Percentiles rank a stretch among this genome's conserved stretches.
These are phyloP conservation scores for Saccharomycopsis capsularis DNA, from an alignment of 805 yeast genomes.

Conservation along the genomic window DNA sequence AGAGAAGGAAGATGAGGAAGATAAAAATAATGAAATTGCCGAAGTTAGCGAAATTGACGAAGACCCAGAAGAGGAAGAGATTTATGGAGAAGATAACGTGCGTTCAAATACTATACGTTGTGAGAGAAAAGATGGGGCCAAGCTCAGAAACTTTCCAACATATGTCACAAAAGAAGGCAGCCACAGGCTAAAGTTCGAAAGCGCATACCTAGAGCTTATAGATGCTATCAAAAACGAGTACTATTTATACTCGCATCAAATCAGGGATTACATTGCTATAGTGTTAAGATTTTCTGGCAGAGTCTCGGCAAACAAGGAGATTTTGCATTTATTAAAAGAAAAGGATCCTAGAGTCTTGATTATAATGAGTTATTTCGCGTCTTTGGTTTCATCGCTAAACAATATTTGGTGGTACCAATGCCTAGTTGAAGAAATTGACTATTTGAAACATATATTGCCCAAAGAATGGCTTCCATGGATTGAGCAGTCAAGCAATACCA, in stretches of 20 bases:
- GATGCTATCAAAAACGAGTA: slow-evolving; percentile 1
- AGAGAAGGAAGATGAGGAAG: neutral
- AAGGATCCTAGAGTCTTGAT: slow-evolving; percentile 13
- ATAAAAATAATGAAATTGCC: too few relatives aligned
- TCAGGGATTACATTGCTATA: neutral
- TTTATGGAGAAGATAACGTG: neutral
- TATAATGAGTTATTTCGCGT: slow-evolving; percentile 4
- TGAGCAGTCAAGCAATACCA: neutral
- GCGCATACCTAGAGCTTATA: slow-evolving; percentile 4
- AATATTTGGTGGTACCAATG: slow-evolving; percentile 11
- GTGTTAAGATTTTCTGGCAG: slow-evolving; percentile 1
- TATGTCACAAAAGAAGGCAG: neutral
- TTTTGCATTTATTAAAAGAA: slow-evolving; percentile 7
- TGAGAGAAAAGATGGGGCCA: neutral
- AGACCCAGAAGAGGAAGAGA: slow-evolving; percentile 4
- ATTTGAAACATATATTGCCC: slow-evolving; percentile 1
- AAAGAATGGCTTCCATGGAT: slow-evolving; percentile 11
- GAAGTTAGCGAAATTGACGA: neutral
- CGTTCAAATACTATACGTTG: neutral
- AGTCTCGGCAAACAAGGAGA: slow-evolving; percentile 1
- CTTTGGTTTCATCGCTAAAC: slow-evolving; percentile 2
- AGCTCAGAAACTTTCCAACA: slow-evolving; percentile 5
- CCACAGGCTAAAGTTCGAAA: neutral
- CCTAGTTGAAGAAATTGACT: neutral
- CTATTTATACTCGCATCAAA: neutral